Base-by-base conservation (phyloP, 2,329 filamentous ascomycete genomes). In the Hortaea werneckii region DNA sequence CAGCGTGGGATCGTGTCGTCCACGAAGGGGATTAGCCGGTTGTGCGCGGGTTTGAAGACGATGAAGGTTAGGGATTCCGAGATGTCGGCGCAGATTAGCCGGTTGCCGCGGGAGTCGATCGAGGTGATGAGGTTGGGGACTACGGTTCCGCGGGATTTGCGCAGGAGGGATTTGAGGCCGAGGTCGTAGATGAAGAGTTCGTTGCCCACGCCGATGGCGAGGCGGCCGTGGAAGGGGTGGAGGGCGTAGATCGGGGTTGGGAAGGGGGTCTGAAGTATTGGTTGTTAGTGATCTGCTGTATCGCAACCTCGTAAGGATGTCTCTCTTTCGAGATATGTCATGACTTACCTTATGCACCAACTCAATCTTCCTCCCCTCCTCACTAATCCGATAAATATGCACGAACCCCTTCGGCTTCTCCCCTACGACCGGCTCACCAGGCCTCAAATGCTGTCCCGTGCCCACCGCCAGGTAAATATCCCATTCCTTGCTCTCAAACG, bases 391-490 rank as follows among this genome's bases (percentile, higher is more conserved):
- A 66, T 95, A 98, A 27, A 96, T 85, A 58, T 95, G 87, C 32
- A 98, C 85, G 55, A 83, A 95, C 0, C 90, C 92, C 50, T 53
- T 55, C 6, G 48, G 47, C 32, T 53, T 50, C 8, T 48, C 49
- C 9, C 50, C 55, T 3, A 51, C 47, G 37, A 40, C 27, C 28
- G 44, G 42, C 20, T 48, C 52, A 26, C 47, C 47, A 30, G 55
- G 50, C 7, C 47, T 47, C 73, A 96, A 81, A 62, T 98, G 86
- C 65, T 94, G 94, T 2, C 85, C 90, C 1, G 90, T 95, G 42
- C 92, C 94, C 13, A 99, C 87, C 4, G 95, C 78, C n/a, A 98
- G 73, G 68, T 94, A 98, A 11, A 78, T 79, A 61, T 96, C 89
- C 55, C 87, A 83, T 50, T 94, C 86, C 63, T 94, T 87, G 52